Percentiles rank a stretch among this genome's conserved stretches.
phyloP scores from a whole-genome alignment of 2,329 filamentous ascomycete species.

The Xylaria hypoxylon region DNA sequence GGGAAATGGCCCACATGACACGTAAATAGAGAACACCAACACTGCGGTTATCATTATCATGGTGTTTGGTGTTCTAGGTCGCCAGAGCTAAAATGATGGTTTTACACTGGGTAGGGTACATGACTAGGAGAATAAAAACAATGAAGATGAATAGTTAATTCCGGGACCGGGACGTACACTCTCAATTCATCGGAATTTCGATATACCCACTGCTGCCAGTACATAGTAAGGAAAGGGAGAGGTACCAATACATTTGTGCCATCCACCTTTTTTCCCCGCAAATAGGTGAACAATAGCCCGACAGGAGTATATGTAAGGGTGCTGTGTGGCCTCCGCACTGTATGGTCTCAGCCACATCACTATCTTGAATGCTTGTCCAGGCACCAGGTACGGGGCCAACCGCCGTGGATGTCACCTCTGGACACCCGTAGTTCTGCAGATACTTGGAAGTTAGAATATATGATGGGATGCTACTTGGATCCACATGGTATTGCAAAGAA shows the following conservation, averaged over 20 bases:
- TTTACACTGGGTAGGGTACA: not conserved
- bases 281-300: not conserved
- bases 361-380: not conserved
- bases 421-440: constrained; percentile 12
- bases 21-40: not conserved
- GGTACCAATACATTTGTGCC: constrained; percentile 16
- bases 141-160: not conserved
- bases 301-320: not conserved
- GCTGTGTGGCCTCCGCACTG: constrained; percentile 7
- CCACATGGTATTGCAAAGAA: no score
- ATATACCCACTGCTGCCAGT: not conserved
- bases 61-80: not conserved
- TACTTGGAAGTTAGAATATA: not conserved
- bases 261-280: not conserved
- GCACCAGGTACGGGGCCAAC: constrained; percentile 12
- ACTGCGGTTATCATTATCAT: not conserved
- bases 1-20: not conserved
- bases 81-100: not conserved
- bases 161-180: constrained; percentile 11
- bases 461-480: constrained; percentile 4
- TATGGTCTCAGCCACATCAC: constrained; percentile 11
- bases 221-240: not conserved
- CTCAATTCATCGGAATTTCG: constrained; percentile 8
- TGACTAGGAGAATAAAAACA: not conserved
- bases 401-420: constrained; percentile 1